Conservation (phyloP, 768 basidiomycete species). For the Fistulinella prunicolor region DNA sequence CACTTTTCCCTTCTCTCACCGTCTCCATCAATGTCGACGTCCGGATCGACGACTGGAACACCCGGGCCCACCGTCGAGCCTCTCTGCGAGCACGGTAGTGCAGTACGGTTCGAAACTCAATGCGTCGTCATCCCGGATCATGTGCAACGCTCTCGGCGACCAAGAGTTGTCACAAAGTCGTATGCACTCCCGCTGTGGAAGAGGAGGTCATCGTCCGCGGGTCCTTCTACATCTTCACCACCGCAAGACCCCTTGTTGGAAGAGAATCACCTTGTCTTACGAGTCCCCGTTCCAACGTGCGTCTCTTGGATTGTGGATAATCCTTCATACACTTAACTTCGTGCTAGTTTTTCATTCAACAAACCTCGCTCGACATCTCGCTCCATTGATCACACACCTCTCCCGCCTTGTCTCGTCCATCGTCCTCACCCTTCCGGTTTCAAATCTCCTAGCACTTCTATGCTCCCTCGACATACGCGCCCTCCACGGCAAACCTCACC, state of each 20-base stretch:
- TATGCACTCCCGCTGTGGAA: conserved; percentile 71
- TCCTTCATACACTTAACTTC: background rate
- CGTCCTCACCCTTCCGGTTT: conserved; percentile 31
- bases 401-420: conserved; percentile 57
- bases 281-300: conserved; percentile 61
- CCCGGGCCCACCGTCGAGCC: conserved; percentile 2
- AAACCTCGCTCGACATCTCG: conserved; percentile 42
- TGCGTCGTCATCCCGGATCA: conserved; percentile 74
- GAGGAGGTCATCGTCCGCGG: conserved; percentile 25
- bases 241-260: conserved; percentile 19
- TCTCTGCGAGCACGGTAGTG: conserved; percentile 24
- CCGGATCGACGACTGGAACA: background rate
- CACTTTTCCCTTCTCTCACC: background rate
- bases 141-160: conserved; percentile 38
- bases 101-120: conserved; percentile 69
- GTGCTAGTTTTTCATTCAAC: conserved; percentile 42
- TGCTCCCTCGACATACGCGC: conserved; percentile 12
- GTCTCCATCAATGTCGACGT: conserved; percentile 13
- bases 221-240: conserved; percentile 22
- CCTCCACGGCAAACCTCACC: conserved; percentile 21
- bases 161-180: conserved; percentile 58
- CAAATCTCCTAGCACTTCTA: background rate
- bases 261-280: conserved; percentile 53
- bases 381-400: conserved; percentile 32
- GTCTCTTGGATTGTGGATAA: conserved; percentile 17